Evolutionary conservation across 768 basidiomycete species (phyloP).

Genomic region (Pulveroboletus frians): DNA sequence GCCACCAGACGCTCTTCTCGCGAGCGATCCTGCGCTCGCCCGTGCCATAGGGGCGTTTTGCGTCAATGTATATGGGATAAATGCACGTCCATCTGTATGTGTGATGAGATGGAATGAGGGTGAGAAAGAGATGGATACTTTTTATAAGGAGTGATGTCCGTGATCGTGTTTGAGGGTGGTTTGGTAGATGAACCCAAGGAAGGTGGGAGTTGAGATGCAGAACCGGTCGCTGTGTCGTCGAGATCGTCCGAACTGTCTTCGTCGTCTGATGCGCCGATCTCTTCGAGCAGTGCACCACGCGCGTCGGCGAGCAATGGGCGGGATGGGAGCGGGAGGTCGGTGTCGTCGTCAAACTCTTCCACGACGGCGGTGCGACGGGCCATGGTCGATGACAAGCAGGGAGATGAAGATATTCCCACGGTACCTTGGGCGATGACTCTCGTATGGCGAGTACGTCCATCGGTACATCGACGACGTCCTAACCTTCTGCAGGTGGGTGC

Average conservation of each 20-base stretch:
- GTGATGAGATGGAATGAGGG: constrained; percentile 4
- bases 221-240: constrained; percentile 40
- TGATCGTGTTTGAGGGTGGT: constrained; percentile 39
- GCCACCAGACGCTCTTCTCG: constrained; percentile 87
- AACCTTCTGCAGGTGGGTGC: constrained; percentile 9
- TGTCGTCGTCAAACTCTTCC: constrained; percentile 91
- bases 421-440: constrained; percentile 11
- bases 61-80: constrained; percentile 96
- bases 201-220: constrained; percentile 45
- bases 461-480: background rate
- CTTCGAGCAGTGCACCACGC: constrained; percentile 74
- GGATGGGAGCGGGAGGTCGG: constrained; percentile 78
- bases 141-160: constrained; percentile 81
- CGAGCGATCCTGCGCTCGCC: constrained; percentile 81
- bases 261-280: constrained; percentile 55
- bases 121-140: constrained; percentile 43
- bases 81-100: constrained; percentile 82
- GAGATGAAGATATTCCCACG: constrained; percentile 24
- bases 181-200: constrained; percentile 17
- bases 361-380: constrained; percentile 64
- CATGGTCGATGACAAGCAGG: constrained; percentile 40
- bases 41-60: constrained; percentile 80
- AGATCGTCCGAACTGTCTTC: constrained; percentile 35
- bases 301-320: constrained; percentile 58
- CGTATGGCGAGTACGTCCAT: constrained; percentile 6